Percentiles rank a stretch among this genome's conserved stretches.
These are phyloP conservation scores for Termitomyces sp. DNA, from an alignment of 768 basidiomycete species.

Conservation along the genomic window DNA sequence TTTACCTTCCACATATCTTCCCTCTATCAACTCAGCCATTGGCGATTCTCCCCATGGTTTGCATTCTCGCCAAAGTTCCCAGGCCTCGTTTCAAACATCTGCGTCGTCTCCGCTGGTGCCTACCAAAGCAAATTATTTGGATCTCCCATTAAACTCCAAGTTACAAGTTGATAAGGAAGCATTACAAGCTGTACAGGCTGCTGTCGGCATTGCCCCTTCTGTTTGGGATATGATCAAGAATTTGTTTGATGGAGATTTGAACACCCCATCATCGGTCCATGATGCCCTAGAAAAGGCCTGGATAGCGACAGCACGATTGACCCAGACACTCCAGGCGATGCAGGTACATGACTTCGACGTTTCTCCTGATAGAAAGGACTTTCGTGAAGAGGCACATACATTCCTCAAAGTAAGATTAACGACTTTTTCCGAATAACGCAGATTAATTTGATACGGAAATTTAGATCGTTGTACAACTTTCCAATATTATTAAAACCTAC, in stretches of 20 bases:
- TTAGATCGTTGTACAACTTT: conserved; percentile 74
- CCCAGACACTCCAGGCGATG: conserved; percentile 53
- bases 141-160: conserved; percentile 51
- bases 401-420: conserved; percentile 71
- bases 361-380: conserved; percentile 51
- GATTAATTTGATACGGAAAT: neutral
- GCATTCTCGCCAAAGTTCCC: conserved; percentile 40
- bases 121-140: conserved; percentile 35
- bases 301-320: conserved; percentile 58
- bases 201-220: conserved; percentile 74
- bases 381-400: conserved; percentile 74
- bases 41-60: conserved; percentile 16
- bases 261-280: conserved; percentile 39
- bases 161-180: conserved; percentile 76
- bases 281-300: conserved; percentile 62
- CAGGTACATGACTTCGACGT: conserved; percentile 58
- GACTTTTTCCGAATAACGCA: neutral
- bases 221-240: conserved; percentile 84
- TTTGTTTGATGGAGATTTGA: conserved; percentile 47
- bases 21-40: conserved; percentile 3
- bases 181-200: conserved; percentile 71
- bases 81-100: conserved; percentile 33
- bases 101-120: conserved; percentile 35
- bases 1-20: conserved; percentile 21
- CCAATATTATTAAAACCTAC: conserved; percentile 66